Evolutionary conservation across 208 protist genomes (phyloP).

Genomic region (Acanthamoeba triangularis): DNA sequence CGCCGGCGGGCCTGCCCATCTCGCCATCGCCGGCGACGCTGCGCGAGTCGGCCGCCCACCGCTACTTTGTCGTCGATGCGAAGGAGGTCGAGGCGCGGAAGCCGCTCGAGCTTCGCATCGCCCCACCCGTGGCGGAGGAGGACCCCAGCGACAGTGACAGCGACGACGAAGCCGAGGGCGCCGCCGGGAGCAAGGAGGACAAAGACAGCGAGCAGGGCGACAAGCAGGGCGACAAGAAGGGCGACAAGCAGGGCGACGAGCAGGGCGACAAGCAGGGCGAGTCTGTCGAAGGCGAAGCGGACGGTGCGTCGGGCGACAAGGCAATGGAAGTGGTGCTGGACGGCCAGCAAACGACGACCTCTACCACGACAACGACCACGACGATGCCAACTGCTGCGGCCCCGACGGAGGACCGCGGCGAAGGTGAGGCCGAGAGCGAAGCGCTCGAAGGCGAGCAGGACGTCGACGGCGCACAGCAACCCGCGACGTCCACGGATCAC

Average conservation of each 20-base stretch:
- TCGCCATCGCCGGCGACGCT: neutral
- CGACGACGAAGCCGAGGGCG: neutral
- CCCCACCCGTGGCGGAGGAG: neutral
- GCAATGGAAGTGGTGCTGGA: too few relatives aligned
- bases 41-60: neutral
- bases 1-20: neutral
- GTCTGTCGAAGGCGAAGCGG: too few relatives aligned
- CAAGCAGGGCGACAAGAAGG: neutral
- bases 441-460: neutral
- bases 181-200: too few relatives aligned
- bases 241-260: too few relatives aligned
- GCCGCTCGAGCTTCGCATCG: neutral
- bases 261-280: too few relatives aligned
- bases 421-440: neutral
- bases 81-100: neutral
- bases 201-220: too few relatives aligned
- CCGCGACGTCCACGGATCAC: neutral
- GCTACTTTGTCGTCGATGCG: neutral
- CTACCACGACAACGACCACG: neutral
- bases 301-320: too few relatives aligned
- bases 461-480: neutral
- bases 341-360: too few relatives aligned
- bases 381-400: neutral
- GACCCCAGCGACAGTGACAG: neutral
- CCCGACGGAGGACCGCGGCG: neutral